Percentiles rank a stretch among this genome's conserved stretches.
Conservation (phyloP, 2,329 filamentous ascomycete genomes). For the Emydomyces testavorans region DNA sequence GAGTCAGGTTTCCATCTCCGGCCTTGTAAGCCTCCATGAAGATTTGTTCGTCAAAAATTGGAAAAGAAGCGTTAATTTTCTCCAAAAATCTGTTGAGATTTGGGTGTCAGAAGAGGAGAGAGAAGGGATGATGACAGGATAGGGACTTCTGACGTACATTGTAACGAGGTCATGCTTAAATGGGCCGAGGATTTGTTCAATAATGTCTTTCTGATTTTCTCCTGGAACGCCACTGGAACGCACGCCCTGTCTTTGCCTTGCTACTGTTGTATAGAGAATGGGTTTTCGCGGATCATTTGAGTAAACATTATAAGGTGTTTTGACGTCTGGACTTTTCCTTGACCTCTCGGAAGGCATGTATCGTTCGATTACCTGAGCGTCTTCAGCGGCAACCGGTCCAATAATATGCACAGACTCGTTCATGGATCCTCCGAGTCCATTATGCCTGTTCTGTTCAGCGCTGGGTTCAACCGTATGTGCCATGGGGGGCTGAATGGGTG, state of each 20-base stretch:
- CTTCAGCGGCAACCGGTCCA: slow-evolving; percentile 48
- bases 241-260: slow-evolving; percentile 40
- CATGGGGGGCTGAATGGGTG: background rate
- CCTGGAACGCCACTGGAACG: slow-evolving; percentile 34
- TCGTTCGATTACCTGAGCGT: slow-evolving; percentile 50
- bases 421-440: slow-evolving; percentile 15
- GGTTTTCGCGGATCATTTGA: slow-evolving; percentile 38
- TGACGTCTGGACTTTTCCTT: slow-evolving; percentile 30
- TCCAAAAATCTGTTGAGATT: slow-evolving; percentile 40
- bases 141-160: slow-evolving; percentile 35
- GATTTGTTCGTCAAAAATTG: slow-evolving; percentile 46
- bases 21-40: slow-evolving; percentile 42
- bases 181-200: slow-evolving; percentile 50
- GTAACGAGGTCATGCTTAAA: slow-evolving; percentile 42
- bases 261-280: slow-evolving; percentile 40
- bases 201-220: slow-evolving; percentile 43
- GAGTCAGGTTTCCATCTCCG: slow-evolving; percentile 39
- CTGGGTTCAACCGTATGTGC: background rate
- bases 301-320: slow-evolving; percentile 41
- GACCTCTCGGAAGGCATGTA: slow-evolving; percentile 41
- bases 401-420: slow-evolving; percentile 45
- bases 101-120: background rate
- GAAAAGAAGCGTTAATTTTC: slow-evolving; percentile 50
- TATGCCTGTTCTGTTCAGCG: slow-evolving; percentile 5
- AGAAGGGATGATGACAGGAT: slow-evolving; percentile 21